Evolutionary conservation across 225 moss, liverwort and hornwort genomes (phyloP), one percentile per base, ranked within the genome.

Genomic region (Physcomitrium patens): DNA sequence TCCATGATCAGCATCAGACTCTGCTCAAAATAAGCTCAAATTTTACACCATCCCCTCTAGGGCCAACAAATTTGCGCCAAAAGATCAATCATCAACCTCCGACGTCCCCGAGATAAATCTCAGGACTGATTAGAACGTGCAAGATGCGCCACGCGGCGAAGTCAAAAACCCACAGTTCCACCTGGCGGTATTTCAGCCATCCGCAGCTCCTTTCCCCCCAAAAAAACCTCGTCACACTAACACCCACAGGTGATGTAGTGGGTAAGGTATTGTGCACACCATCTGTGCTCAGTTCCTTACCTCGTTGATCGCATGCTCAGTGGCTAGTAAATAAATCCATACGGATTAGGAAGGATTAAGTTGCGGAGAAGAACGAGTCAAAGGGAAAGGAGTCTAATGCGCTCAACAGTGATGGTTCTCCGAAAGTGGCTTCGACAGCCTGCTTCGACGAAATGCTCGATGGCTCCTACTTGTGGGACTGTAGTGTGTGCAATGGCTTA

Each of bases 171-270:
- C 31, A 60, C n/a, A 37, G 20, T 18, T 63, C 77, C 81, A 77
- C 77, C 77, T 83, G 79, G 75, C 79, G 79, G 71, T 65, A 27
- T 22, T 28, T 14, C 7, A 22, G 67, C 75, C 48, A 63, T n/a
- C 68, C 12, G 49, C 77, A 48, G 68, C 69, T 11, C 37, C 57
- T 78, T 74, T 68, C 8, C 63, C 2, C 48, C 63, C 23, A 7
- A 19, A 28, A 24, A 70, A 69, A 60, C 3, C 62, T 78, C 19
- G 18, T 61, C 54, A 23, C 52, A 15, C 78, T 68, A 54, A 14
- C 17, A 3, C 11, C 28, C 12, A 19, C 17, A 60, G 74, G 48
- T 23, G 54, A 10, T 17, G 75, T 41, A 51, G 70, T 28, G 70
- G 22, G 28, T 76, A 6, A 47, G 41, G 12, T 58, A 23, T 69